These are phyloP conservation scores for Cyclospora cayetanensis DNA, from an alignment of 169 alveolate genomes.

Conservation along the genomic window DNA sequence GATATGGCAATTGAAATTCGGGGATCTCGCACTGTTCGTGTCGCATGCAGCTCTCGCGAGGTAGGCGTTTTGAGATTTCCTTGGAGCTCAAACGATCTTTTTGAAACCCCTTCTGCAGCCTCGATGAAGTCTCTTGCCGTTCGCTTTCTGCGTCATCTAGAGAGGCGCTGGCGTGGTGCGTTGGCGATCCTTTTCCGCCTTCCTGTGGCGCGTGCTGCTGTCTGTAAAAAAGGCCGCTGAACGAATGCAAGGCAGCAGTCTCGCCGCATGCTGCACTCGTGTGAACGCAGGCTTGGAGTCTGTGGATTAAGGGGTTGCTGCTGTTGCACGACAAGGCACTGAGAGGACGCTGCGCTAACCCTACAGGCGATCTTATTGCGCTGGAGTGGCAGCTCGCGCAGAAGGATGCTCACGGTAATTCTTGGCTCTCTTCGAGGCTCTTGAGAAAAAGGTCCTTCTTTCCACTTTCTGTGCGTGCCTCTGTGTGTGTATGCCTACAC, in stretches of 20 bases:
- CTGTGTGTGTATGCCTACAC: neutral
- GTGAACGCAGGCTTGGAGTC: neutral
- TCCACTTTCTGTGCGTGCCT: neutral
- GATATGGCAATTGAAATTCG: neutral
- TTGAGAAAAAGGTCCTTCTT: neutral
- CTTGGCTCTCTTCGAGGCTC: neutral
- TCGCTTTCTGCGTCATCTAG: too few relatives aligned
- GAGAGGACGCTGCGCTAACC: neutral
- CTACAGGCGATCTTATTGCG: neutral
- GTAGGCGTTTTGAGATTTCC: too few relatives aligned
- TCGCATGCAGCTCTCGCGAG: neutral
- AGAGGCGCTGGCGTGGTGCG: too few relatives aligned
- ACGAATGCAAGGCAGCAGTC: too few relatives aligned
- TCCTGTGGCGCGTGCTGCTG: too few relatives aligned
- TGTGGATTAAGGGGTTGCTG: conserved; percentile 34
- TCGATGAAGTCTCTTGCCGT: too few relatives aligned
- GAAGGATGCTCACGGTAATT: neutral
- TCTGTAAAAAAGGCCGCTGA: too few relatives aligned
- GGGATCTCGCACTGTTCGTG: neutral
- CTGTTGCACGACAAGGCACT: conserved; percentile 1
- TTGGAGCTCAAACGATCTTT: too few relatives aligned
- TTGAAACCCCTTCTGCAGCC: too few relatives aligned
- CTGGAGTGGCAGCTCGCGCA: neutral
- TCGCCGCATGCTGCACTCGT: too few relatives aligned
- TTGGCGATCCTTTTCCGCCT: too few relatives aligned